Conservation (phyloP, 1,139 yeast species). For the Suhomyces bokatorum region DNA sequence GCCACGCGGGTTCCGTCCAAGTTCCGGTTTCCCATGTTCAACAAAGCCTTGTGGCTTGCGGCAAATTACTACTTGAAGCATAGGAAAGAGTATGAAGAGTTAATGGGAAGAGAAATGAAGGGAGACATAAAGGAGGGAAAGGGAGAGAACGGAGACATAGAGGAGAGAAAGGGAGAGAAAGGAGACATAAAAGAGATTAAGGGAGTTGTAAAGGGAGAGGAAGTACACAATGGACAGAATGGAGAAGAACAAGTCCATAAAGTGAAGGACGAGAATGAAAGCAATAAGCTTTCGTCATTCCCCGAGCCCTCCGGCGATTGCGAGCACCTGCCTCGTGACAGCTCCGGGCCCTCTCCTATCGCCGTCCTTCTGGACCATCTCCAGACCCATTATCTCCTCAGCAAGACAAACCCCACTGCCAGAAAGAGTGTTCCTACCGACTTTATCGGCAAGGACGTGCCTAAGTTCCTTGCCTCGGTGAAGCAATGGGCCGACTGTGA, state of each 20-base stretch:
- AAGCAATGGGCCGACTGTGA: conserved; percentile 4
- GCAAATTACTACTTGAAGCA: conserved; percentile 45
- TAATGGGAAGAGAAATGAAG: background rate
- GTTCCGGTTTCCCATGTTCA: conserved; percentile 77
- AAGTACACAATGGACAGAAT: too few species aligned
- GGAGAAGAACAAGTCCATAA: too few species aligned
- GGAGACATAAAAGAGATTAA: too few species aligned
- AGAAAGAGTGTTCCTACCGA: conserved; percentile 22
- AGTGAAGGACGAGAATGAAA: too few species aligned
- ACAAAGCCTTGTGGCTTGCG: conserved; percentile 68
- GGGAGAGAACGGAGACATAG: too few species aligned
- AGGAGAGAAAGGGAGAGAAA: too few species aligned
- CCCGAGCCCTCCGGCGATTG: background rate
- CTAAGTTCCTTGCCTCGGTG: conserved; percentile 14
- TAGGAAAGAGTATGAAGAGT: conserved; percentile 19
- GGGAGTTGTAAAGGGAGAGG: too few species aligned
- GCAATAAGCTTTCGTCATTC: too few species aligned
- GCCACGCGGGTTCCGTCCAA: conserved; percentile 71
- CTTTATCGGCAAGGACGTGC: conserved; percentile 20
- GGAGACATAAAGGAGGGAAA: background rate
- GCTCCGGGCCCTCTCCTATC: background rate
- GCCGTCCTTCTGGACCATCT: conserved; percentile 17
- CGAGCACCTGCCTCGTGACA: background rate
- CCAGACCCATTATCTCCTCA: conserved; percentile 19
- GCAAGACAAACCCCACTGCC: conserved; percentile 22